Percentiles rank a stretch among this genome's conserved stretches.
Evolutionary conservation across 2,329 filamentous ascomycete genomes (phyloP).

Genomic region (Arthrobotrys iridis): DNA sequence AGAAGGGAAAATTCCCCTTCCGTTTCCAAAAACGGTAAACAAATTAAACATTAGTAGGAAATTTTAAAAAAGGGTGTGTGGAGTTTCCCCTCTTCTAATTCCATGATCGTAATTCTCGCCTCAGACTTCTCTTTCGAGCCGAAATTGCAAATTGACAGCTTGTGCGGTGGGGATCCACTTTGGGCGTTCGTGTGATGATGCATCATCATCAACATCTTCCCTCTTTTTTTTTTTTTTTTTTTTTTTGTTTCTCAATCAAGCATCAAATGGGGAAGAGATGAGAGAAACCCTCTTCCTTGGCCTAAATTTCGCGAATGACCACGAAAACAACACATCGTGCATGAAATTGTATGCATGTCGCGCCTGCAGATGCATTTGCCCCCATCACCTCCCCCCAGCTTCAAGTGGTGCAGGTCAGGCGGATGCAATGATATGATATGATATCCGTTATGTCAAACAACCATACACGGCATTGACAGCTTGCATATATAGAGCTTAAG

Average conservation of each 20-base stretch:
- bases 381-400: conserved; percentile 17
- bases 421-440: conserved; percentile 24
- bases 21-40: conserved; percentile 40
- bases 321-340: conserved; percentile 54
- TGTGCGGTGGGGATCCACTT: conserved; percentile 1
- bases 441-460: conserved; percentile 3
- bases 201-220: conserved; percentile 10
- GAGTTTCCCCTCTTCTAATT: conserved; percentile 5
- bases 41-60: conserved; percentile 23
- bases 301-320: conserved; percentile 33
- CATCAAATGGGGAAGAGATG: conserved; percentile 6
- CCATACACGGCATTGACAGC: conserved; percentile 8
- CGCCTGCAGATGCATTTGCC: conserved; percentile 31
- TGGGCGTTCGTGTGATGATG: conserved; percentile 11
- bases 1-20: conserved; percentile 11
- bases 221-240: no score
- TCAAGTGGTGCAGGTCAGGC: conserved; percentile 10
- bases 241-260: conserved; percentile 1
- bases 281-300: conserved; percentile 6
- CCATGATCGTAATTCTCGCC: conserved; percentile 10
- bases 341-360: conserved; percentile 50
- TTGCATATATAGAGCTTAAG: conserved; percentile 1
- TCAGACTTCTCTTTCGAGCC: conserved; percentile 14
- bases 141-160: conserved; percentile 22
- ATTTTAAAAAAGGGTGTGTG: not conserved